phyloP scores from a whole-genome alignment of 2,329 filamentous ascomycete species.

The Hymenoscyphus occultus region DNA sequence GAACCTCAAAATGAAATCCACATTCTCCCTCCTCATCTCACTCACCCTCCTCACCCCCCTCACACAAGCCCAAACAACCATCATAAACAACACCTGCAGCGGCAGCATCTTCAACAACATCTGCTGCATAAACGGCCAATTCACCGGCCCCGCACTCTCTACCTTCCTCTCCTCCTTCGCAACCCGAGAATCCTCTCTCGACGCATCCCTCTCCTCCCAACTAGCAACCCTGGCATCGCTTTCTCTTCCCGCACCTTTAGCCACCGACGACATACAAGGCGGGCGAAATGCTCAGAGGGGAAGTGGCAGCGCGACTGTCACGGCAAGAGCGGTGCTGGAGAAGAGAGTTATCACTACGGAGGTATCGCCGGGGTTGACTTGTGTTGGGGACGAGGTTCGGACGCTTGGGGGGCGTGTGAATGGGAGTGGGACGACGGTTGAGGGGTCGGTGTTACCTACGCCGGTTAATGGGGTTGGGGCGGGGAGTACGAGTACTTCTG shows the following conservation, averaged over 20 bases:
- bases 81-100: background rate
- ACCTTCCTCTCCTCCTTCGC: background rate
- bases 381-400: background rate
- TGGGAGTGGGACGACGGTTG: background rate
- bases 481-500: no score
- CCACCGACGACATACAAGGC: background rate
- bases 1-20: background rate
- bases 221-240: background rate
- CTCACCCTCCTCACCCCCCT: background rate
- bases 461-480: no score
- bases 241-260: background rate
- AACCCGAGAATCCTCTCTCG: background rate
- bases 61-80: background rate
- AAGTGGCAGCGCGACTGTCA: background rate
- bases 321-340: background rate
- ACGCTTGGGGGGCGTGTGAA: background rate
- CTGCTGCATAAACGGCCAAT: background rate
- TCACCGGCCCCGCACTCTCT: background rate
- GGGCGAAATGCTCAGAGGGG: background rate
- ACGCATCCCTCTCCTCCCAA: background rate
- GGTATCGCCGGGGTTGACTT: background rate
- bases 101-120: background rate
- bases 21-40: background rate
- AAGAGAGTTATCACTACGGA: background rate
- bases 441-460: background rate